Conservation (phyloP, 1,139 yeast genomes). For the Suhomyces atakaporum region DNA sequence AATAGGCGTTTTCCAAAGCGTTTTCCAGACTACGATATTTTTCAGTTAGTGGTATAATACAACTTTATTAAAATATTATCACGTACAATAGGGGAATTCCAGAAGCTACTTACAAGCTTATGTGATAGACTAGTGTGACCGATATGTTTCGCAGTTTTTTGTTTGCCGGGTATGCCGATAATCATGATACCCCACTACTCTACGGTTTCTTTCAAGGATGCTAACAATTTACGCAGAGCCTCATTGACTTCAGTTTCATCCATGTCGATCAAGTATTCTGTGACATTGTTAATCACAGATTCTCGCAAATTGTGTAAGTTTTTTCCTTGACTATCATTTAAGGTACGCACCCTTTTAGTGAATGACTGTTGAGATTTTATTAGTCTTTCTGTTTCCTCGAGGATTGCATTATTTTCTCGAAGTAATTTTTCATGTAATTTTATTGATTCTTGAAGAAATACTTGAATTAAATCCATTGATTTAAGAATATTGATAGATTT, state of each 20-base stretch:
- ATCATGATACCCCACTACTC: background rate
- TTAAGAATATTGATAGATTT: slow-evolving; percentile 2
- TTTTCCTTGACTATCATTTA: slow-evolving; percentile 6
- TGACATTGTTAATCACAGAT: slow-evolving; percentile 3
- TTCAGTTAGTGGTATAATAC: background rate
- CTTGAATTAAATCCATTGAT: slow-evolving; percentile 6
- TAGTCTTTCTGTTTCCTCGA: slow-evolving; percentile 14
- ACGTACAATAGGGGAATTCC: too few species aligned
- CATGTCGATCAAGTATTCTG: slow-evolving; percentile 4
- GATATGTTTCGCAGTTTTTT: too few species aligned
- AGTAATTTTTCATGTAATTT: slow-evolving; percentile 5
- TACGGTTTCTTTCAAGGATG: background rate
- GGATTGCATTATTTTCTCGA: slow-evolving; percentile 4
- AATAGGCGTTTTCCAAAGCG: too few species aligned
- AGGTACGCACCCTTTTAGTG: slow-evolving; percentile 9
- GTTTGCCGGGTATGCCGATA: too few species aligned
- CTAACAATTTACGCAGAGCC: background rate
- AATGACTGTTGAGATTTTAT: slow-evolving; percentile 12
- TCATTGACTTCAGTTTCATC: slow-evolving; percentile 1
- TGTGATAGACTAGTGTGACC: too few species aligned
- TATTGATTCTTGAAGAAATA: slow-evolving; percentile 4
- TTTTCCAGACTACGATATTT: too few species aligned
- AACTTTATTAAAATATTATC: too few species aligned
- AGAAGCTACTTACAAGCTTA: too few species aligned
- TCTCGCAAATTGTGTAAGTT: slow-evolving; percentile 5